A percentile compares a stretch with the other conserved stretches of the same genome.
Evolutionary conservation across 2,329 filamentous ascomycete species (phyloP).

Genomic region (Didymellaceae sp.): DNA sequence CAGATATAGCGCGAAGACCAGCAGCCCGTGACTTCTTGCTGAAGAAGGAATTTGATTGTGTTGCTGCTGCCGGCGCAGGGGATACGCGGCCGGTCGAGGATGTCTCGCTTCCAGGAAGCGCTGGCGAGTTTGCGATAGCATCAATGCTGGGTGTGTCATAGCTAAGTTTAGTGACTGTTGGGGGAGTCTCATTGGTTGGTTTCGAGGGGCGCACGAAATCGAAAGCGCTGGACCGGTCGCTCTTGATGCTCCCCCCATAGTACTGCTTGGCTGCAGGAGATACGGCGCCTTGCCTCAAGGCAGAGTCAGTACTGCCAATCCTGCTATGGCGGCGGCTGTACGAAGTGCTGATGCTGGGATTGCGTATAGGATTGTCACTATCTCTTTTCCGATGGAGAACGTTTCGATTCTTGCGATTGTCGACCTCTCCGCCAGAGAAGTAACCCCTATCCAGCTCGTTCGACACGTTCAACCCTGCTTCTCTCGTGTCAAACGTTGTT

Average conservation of each 20-base stretch:
- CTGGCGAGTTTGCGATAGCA: constrained; percentile 50
- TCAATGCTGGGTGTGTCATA: constrained; percentile 57
- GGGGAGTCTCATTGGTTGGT: constrained; percentile 53
- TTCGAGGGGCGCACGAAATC: constrained; percentile 49
- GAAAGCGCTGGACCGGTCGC: constrained; percentile 58
- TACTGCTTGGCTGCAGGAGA: constrained; percentile 73
- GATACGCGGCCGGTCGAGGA: constrained; percentile 57
- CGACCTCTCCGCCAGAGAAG: constrained; percentile 87
- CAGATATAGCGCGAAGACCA: constrained; percentile 87
- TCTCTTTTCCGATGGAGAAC: constrained; percentile 79
- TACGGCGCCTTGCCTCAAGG: constrained; percentile 62
- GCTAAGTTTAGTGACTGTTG: constrained; percentile 64
- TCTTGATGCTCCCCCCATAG: constrained; percentile 59
- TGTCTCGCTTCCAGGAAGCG: constrained; percentile 54
- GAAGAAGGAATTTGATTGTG: constrained; percentile 47
- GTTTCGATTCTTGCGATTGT: constrained; percentile 73
- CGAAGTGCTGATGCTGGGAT: constrained; percentile 75
- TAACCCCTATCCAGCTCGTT: constrained; percentile 84
- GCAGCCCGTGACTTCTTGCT: constrained; percentile 55
- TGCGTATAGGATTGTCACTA: constrained; percentile 66
- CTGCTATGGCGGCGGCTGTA: constrained; percentile 73
- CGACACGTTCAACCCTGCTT: constrained; percentile 43
- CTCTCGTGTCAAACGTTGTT: constrained; percentile 33
- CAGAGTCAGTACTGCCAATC: constrained; percentile 79
- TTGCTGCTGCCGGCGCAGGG: constrained; percentile 47